These are phyloP conservation scores for Cucurbita pepo DNA, from an alignment of 306 rosid species.

Conservation along the genomic window DNA sequence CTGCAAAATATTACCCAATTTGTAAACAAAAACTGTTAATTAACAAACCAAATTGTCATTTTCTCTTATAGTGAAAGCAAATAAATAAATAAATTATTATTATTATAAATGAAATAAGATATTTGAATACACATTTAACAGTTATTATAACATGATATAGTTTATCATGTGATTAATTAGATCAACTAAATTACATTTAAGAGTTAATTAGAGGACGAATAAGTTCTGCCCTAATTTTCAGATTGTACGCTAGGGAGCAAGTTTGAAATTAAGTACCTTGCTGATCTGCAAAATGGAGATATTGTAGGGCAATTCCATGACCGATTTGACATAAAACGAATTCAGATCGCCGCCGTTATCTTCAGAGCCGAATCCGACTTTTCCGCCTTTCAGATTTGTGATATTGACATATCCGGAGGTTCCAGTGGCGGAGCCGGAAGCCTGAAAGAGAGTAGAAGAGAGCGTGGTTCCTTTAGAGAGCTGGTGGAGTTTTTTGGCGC, in stretches of 20 bases:
- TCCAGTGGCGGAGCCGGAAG: conserved; percentile 60
- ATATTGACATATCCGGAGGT: conserved; percentile 80
- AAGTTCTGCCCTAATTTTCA: neutral
- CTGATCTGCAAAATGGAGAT: conserved; percentile 71
- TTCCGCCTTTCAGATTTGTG: conserved; percentile 63
- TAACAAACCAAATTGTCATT: neutral
- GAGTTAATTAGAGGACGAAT: too few relatives aligned
- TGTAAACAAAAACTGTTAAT: too few relatives aligned
- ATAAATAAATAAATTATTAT: too few relatives aligned
- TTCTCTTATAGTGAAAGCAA: neutral
- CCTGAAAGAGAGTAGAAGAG: conserved; percentile 58
- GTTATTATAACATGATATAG: too few relatives aligned
- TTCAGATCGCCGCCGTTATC: conserved; percentile 42
- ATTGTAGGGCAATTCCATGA: conserved; percentile 49
- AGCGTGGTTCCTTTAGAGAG: conserved; percentile 55
- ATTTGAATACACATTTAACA: too few relatives aligned
- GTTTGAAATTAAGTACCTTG: conserved; percentile 8
- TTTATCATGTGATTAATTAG: too few relatives aligned
- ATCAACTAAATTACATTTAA: too few relatives aligned
- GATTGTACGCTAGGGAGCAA: neutral
- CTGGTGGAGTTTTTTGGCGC: conserved; percentile 80
- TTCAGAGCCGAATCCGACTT: conserved; percentile 62
- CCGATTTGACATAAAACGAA: conserved; percentile 51
- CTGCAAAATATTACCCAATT: conserved; percentile 7
- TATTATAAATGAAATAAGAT: neutral